Evolutionary conservation across 768 basidiomycete genomes (phyloP).

Genomic region (Boletus tylopilopsis): DNA sequence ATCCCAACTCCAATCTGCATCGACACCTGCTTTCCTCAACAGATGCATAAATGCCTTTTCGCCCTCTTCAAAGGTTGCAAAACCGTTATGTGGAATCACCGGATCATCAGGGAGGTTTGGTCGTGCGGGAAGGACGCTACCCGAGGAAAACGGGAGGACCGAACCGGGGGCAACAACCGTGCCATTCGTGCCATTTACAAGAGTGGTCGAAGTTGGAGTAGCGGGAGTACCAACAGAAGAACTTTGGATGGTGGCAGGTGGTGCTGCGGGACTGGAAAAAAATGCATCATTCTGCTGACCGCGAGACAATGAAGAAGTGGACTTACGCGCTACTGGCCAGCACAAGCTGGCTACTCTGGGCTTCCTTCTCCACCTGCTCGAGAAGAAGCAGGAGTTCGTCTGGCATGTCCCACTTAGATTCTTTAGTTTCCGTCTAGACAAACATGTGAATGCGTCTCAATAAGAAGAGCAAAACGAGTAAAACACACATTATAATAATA

Average conservation of each 20-base stretch:
- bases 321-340: conserved; percentile 29
- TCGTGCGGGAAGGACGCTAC: conserved; percentile 62
- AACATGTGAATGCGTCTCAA: not conserved
- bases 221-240: conserved; percentile 41
- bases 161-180: conserved; percentile 47
- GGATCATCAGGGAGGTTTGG: conserved; percentile 85
- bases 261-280: conserved; percentile 27
- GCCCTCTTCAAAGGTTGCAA: conserved; percentile 80
- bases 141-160: conserved; percentile 58
- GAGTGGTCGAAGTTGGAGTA: conserved; percentile 37
- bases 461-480: not conserved
- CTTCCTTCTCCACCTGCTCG: conserved; percentile 81
- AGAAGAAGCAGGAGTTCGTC: conserved; percentile 83
- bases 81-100: conserved; percentile 87
- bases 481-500: conserved; percentile 80
- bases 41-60: conserved; percentile 94
- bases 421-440: conserved; percentile 73
- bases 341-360: conserved; percentile 37
- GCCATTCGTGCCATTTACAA: conserved; percentile 46
- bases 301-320: not conserved
- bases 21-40: conserved; percentile 84
- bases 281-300: conserved; percentile 6
- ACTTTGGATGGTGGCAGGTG: conserved; percentile 43
- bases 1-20: conserved; percentile 96
- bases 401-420: conserved; percentile 98